Evolutionary conservation across 306 rosid species (phyloP).

Genomic region (Cyamopsis tetragonoloba): DNA sequence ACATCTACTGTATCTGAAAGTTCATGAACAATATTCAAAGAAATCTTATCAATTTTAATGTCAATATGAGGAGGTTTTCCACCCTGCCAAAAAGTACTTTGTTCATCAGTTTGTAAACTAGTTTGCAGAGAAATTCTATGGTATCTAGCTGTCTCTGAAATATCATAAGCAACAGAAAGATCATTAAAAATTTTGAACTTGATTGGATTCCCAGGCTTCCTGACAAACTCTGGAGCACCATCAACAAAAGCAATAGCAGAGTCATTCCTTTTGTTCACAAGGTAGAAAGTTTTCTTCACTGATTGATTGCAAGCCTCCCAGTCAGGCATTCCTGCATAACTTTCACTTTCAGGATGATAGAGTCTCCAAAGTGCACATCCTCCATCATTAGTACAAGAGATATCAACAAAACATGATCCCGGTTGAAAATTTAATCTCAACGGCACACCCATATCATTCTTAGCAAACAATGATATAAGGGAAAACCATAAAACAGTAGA

Average conservation of each 20-base stretch:
- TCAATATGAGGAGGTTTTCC: conserved; percentile 55
- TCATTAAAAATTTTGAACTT: conserved; percentile 75
- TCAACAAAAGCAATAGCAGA: conserved; percentile 80
- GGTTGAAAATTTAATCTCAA: conserved; percentile 67
- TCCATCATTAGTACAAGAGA: conserved; percentile 59
- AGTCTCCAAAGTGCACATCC: conserved; percentile 62
- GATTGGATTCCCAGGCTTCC: conserved; percentile 86
- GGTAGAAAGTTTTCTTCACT: conserved; percentile 54
- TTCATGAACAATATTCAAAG: conserved; percentile 69
- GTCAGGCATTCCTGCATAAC: conserved; percentile 45
- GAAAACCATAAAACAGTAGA: conserved; percentile 77
- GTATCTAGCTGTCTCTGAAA: conserved; percentile 30
- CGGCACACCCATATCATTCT: conserved; percentile 64
- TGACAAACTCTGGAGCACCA: conserved; percentile 75
- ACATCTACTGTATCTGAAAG: conserved; percentile 54
- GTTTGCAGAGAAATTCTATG: conserved; percentile 39
- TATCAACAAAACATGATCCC: conserved; percentile 74
- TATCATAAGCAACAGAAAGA: conserved; percentile 37
- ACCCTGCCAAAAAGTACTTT: conserved; percentile 32
- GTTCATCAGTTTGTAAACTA: conserved; percentile 32
- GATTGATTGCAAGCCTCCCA: conserved; percentile 62
- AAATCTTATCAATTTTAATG: conserved; percentile 50
- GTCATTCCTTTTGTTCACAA: conserved; percentile 72
- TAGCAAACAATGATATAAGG: conserved; percentile 75
- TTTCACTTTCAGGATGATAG: conserved; percentile 45